phyloP scores from a whole-genome alignment of 225 moss, liverwort and hornwort genomes.

The Sphagnum contortum region DNA sequence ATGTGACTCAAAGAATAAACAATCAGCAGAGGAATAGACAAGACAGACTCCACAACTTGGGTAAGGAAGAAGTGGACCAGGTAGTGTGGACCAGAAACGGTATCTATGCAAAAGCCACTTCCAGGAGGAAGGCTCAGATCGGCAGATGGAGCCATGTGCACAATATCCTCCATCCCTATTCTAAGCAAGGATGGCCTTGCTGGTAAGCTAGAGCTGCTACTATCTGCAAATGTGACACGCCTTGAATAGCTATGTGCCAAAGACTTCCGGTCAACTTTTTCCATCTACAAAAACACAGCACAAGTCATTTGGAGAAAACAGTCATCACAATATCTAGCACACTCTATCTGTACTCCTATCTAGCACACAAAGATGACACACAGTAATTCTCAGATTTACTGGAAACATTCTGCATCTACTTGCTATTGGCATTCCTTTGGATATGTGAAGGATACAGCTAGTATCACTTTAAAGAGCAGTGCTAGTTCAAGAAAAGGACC shows the following conservation, averaged over 20 bases:
- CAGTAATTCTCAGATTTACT: no score
- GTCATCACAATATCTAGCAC: no score
- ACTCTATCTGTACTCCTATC: no score
- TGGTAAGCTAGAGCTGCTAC: constrained; percentile 23
- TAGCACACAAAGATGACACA: neutral
- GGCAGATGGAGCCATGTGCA: constrained; percentile 65
- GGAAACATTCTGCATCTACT: no score
- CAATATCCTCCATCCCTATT: constrained; percentile 88
- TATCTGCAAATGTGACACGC: constrained; percentile 42
- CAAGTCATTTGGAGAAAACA: no score
- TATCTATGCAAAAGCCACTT: constrained; percentile 82
- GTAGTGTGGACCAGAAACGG: constrained; percentile 64
- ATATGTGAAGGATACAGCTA: no score
- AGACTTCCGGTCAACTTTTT: constrained; percentile 71
- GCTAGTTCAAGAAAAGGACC: no score
- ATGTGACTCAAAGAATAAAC: neutral
- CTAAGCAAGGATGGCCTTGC: constrained; percentile 53
- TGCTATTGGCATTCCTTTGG: no score
- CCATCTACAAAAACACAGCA: constrained; percentile 34
- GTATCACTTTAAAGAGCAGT: no score
- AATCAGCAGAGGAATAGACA: neutral
- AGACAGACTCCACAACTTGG: neutral
- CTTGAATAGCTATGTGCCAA: constrained; percentile 47
- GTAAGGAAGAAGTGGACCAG: constrained; percentile 39
- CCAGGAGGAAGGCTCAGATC: constrained; percentile 95